phyloP scores from a whole-genome alignment of 805 yeast species.

The Saccharomyces paradoxus region DNA sequence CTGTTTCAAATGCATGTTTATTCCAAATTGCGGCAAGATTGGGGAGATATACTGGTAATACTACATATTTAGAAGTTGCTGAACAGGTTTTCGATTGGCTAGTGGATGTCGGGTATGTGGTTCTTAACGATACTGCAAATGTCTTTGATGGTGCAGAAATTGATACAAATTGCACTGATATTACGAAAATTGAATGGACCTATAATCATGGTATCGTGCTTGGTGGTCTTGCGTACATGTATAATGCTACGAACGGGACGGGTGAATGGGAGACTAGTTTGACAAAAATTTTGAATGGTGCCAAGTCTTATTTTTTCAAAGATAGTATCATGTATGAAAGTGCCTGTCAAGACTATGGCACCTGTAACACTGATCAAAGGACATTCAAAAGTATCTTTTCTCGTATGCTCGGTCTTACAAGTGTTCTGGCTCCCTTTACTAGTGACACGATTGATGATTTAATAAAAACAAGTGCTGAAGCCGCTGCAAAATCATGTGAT shows the following conservation, averaged over 20 bases:
- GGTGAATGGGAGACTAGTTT: conserved; percentile 45
- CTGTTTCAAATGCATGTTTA: conserved; percentile 57
- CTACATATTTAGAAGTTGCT: conserved; percentile 43
- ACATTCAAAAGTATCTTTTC: conserved; percentile 65
- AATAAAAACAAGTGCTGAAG: conserved; percentile 47
- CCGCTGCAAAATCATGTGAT: conserved; percentile 61
- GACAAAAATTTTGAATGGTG: conserved; percentile 37
- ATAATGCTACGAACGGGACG: conserved; percentile 48
- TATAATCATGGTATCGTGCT: conserved; percentile 63
- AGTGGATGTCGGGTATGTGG: conserved; percentile 39
- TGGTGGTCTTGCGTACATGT: conserved; percentile 63
- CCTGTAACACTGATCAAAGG: conserved; percentile 70
- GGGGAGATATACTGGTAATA: conserved; percentile 49
- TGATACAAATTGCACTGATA: conserved; percentile 51
- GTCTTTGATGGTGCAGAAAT: conserved; percentile 71
- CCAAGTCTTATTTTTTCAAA: conserved; percentile 42
- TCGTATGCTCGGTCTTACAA: conserved; percentile 53
- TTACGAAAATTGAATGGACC: conserved; percentile 50
- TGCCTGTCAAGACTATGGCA: conserved; percentile 42
- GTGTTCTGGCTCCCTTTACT: conserved; percentile 45
- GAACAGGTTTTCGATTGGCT: conserved; percentile 54
- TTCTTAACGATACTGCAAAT: conserved; percentile 43
- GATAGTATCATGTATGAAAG: conserved; percentile 49
- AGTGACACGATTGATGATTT: conserved; percentile 35
- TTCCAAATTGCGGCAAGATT: conserved; percentile 57